Evolutionary conservation across 305 asterid genomes (phyloP).

Genomic region (Fraxinus paxiana): DNA sequence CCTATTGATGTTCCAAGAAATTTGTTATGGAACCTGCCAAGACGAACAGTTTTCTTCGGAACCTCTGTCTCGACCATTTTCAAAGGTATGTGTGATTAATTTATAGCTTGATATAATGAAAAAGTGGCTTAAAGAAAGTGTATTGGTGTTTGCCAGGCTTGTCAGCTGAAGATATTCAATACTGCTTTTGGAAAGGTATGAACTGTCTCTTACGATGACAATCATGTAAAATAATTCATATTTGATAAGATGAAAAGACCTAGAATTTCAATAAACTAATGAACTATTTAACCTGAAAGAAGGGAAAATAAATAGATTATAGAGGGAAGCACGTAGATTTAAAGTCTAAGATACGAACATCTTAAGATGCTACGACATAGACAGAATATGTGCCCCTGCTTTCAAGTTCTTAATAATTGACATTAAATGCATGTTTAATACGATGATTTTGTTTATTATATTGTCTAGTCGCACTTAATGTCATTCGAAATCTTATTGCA

Average conservation of each 20-base stretch:
- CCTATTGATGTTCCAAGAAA: conserved; percentile 78
- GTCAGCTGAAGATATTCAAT: conserved; percentile 62
- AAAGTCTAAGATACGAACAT: neutral
- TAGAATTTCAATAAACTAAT: neutral
- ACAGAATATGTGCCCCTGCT: neutral
- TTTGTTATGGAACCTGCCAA: conserved; percentile 65
- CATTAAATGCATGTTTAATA: neutral
- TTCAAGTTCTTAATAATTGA: neutral
- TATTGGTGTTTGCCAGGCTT: conserved; percentile 50
- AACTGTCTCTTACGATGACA: neutral
- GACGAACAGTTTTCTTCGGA: conserved; percentile 85
- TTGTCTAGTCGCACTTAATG: neutral
- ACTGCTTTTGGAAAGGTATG: conserved; percentile 93
- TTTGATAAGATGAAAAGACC: neutral
- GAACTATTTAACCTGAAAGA: neutral
- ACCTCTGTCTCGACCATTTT: conserved; percentile 79
- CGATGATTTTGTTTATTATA: neutral
- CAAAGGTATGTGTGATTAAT: conserved; percentile 45
- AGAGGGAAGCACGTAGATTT: neutral
- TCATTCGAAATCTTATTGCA: conserved; percentile 35
- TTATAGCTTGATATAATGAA: conserved; percentile 4
- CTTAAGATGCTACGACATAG: neutral
- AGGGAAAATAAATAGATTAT: neutral
- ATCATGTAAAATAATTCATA: neutral
- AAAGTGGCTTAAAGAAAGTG: conserved; percentile 22